Evolutionary conservation across 805 yeast species (phyloP).

Genomic region (Starmerella geochares): DNA sequence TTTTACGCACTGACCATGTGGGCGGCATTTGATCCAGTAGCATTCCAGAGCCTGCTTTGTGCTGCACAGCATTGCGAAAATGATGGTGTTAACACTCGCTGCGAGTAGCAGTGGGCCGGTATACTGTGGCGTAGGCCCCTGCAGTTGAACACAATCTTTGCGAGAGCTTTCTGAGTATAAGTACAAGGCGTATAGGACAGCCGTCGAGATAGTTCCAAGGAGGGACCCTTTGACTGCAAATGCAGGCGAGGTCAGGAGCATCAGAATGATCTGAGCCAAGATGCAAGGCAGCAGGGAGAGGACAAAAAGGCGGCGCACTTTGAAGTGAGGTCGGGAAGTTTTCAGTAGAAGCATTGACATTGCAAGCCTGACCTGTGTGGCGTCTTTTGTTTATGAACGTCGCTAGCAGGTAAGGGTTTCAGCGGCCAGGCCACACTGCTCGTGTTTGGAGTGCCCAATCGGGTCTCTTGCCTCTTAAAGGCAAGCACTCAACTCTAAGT

Average conservation of each 20-base stretch:
- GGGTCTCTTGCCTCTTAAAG: too few relatives aligned
- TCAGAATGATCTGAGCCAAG: background rate
- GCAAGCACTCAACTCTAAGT: too few relatives aligned
- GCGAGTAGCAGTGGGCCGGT: background rate
- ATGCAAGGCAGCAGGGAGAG: background rate
- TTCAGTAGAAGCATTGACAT: background rate
- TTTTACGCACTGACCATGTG: too few relatives aligned
- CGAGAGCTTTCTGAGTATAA: background rate
- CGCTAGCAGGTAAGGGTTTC: background rate
- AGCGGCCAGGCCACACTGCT: background rate
- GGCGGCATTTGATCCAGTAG: too few relatives aligned
- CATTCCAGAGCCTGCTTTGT: background rate
- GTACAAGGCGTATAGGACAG: background rate
- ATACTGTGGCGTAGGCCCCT: background rate
- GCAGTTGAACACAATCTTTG: background rate
- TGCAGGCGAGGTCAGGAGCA: background rate
- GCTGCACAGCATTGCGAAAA: background rate
- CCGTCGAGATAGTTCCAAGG: background rate
- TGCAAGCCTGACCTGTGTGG: background rate
- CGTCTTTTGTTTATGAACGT: background rate
- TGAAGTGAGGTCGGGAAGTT: background rate
- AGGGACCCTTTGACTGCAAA: background rate
- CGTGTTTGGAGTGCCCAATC: too few relatives aligned
- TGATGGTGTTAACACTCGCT: background rate
- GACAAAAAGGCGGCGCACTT: background rate